Evolutionary conservation across 139 green algal species (phyloP).

Genomic region (Nannochloris sp.): DNA sequence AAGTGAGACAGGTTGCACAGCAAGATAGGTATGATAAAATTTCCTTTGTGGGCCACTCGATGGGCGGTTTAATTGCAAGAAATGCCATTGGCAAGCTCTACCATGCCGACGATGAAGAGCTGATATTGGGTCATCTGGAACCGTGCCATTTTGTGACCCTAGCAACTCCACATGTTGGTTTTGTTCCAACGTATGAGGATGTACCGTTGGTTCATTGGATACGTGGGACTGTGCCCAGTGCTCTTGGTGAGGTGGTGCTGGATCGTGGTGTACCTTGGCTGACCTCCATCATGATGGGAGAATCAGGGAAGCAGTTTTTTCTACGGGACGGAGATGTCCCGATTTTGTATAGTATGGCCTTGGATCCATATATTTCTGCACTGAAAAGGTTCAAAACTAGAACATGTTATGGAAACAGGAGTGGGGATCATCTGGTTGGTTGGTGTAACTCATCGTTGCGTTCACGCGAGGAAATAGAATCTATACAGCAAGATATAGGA

Average conservation of each 20-base stretch:
- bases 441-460: constrained; percentile 70
- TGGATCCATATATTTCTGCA: constrained; percentile 37
- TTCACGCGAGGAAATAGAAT: constrained; percentile 25
- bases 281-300: neutral
- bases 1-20: constrained; percentile 44
- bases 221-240: neutral
- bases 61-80: constrained; percentile 61
- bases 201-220: constrained; percentile 25
- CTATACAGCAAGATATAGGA: constrained; percentile 28
- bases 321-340: constrained; percentile 20
- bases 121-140: constrained; percentile 42
- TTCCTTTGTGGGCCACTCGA: constrained; percentile 55
- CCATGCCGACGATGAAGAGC: constrained; percentile 15
- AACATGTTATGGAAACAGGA: constrained; percentile 63
- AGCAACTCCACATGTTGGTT: constrained; percentile 74
- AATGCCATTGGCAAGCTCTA: constrained; percentile 41
- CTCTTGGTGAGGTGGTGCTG: neutral
- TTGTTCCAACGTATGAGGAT: constrained; percentile 36
- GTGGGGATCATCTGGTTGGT: constrained; percentile 65
- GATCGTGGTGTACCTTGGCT: neutral
- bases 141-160: constrained; percentile 68
- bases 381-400: constrained; percentile 52
- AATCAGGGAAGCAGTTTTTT: constrained; percentile 41
- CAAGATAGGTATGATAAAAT: constrained; percentile 41
- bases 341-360: neutral